phyloP scores from a whole-genome alignment of 148 eudicot genomes.

The Beta vulgaris region DNA sequence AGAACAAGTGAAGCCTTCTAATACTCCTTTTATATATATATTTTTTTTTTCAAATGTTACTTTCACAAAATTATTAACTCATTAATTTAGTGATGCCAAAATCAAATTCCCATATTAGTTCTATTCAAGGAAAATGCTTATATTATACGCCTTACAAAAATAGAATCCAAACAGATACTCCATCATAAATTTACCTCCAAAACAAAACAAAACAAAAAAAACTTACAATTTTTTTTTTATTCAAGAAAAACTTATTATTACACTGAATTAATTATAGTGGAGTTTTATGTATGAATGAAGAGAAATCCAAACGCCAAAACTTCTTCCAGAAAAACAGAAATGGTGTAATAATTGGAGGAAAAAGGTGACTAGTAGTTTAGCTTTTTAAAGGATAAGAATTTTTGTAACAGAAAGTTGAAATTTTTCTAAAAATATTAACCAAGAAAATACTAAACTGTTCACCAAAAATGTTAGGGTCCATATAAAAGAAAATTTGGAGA shows the following conservation, averaged over 20 bases:
- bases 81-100: neutral
- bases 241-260: too few species aligned
- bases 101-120: neutral
- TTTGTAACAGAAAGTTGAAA: too few species aligned
- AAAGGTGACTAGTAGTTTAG: neutral
- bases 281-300: neutral
- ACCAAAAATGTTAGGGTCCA: neutral
- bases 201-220: too few species aligned
- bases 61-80: neutral
- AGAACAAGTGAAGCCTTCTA: neutral
- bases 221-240: too few species aligned
- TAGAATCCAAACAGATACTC: too few species aligned
- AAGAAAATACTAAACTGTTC: neutral
- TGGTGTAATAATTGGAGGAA: constrained; percentile 12
- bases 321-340: constrained; percentile 18
- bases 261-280: constrained; percentile 3
- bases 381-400: neutral
- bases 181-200: too few species aligned
- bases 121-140: too few species aligned
- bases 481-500: neutral
- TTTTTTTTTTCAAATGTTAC: neutral
- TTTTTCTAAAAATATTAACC: too few species aligned
- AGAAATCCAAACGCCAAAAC: constrained; percentile 5
- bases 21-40: neutral
- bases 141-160: too few species aligned